These are phyloP conservation scores for Lentithecium fluviatile DNA, from an alignment of 495 filamentous ascomycete genomes.

Conservation along the genomic window DNA sequence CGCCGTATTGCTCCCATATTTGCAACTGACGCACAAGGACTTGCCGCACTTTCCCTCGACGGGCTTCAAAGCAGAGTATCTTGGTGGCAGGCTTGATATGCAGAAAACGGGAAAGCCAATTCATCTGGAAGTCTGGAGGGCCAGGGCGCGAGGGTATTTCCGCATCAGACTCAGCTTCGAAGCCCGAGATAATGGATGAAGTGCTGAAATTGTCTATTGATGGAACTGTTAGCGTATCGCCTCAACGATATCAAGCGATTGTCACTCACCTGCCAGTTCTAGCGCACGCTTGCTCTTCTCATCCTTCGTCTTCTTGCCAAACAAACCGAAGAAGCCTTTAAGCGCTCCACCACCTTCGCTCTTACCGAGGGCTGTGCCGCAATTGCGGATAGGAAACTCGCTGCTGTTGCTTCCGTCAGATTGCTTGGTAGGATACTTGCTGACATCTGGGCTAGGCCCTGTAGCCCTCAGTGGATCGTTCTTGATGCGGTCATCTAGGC, in stretches of 20 bases:
- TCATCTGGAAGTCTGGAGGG: slow-evolving; percentile 60
- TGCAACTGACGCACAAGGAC: slow-evolving; percentile 70
- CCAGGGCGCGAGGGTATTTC: slow-evolving; percentile 28
- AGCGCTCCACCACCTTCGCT: slow-evolving; percentile 8
- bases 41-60: slow-evolving; percentile 66
- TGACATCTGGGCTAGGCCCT: background rate
- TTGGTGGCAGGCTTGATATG: slow-evolving; percentile 78
- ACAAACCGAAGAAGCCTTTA: slow-evolving; percentile 29
- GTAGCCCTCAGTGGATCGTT: background rate
- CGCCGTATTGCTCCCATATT: slow-evolving; percentile 77
- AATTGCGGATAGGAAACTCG: slow-evolving; percentile 42
- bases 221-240: background rate
- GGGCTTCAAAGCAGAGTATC: slow-evolving; percentile 69
- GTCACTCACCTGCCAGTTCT: slow-evolving; percentile 30
- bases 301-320: slow-evolving; percentile 34
- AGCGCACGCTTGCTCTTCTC: slow-evolving; percentile 19
- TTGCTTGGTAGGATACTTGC: slow-evolving; percentile 21
- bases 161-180: slow-evolving; percentile 27
- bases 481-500: slow-evolving; percentile 37
- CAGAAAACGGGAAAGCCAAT: slow-evolving; percentile 85
- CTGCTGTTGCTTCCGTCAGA: slow-evolving; percentile 31
- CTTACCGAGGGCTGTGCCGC: slow-evolving; percentile 30
- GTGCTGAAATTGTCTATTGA: slow-evolving; percentile 22
- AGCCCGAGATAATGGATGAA: slow-evolving; percentile 18
- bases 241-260: background rate